phyloP scores from a whole-genome alignment of 495 filamentous ascomycete genomes.

The Penicillium cosmopolitanum region DNA sequence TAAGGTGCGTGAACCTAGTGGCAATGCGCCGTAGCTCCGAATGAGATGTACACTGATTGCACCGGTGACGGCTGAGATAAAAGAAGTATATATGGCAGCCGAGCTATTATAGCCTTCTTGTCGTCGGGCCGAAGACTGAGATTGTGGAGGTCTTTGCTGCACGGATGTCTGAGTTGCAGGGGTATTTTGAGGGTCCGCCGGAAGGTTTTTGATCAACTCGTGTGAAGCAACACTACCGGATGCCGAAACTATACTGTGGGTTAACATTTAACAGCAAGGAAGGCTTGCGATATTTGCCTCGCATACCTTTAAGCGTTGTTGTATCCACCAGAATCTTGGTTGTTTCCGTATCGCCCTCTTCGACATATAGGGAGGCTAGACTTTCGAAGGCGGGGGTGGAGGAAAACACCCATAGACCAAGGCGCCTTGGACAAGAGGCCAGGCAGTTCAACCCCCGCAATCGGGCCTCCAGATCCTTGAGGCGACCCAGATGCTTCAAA shows the following conservation, averaged over 20 bases:
- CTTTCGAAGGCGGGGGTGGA: conserved; percentile 47
- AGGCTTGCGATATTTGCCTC: neutral
- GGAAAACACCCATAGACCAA: conserved; percentile 50
- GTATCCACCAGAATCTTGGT: conserved; percentile 40
- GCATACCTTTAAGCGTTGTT: conserved; percentile 44
- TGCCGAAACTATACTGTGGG: conserved; percentile 37
- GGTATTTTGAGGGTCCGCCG: conserved; percentile 35
- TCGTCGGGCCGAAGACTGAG: conserved; percentile 31
- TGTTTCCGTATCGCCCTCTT: conserved; percentile 33
- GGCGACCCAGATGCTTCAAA: conserved; percentile 48
- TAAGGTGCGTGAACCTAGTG: conserved; percentile 48
- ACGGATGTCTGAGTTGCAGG: conserved; percentile 22
- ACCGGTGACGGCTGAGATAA: conserved; percentile 48
- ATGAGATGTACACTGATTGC: conserved; percentile 46
- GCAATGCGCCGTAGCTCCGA: conserved; percentile 43
- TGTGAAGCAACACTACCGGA: conserved; percentile 41
- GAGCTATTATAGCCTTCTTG: conserved; percentile 41
- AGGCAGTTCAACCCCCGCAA: conserved; percentile 43
- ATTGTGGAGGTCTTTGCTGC: conserved; percentile 35
- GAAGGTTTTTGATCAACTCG: conserved; percentile 45
- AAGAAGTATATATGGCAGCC: conserved; percentile 48
- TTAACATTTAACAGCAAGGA: conserved; percentile 12
- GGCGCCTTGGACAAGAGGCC: conserved; percentile 47
- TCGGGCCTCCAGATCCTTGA: conserved; percentile 49
- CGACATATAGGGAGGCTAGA: conserved; percentile 33